These are phyloP conservation scores for Penicillium sp. DNA, from an alignment of 2,329 filamentous ascomycete genomes.

Conservation along the genomic window DNA sequence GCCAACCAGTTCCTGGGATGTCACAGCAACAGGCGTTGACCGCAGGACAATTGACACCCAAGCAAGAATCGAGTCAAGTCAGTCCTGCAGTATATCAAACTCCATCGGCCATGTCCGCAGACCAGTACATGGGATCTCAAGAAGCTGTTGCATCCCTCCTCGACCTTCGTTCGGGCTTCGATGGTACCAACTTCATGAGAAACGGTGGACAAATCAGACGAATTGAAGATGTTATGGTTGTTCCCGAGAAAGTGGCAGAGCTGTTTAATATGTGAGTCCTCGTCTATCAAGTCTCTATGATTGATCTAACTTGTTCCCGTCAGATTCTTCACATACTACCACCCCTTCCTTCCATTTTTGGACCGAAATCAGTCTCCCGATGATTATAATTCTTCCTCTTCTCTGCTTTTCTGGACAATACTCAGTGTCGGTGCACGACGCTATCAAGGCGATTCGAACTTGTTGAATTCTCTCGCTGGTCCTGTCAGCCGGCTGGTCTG, in stretches of 20 bases:
- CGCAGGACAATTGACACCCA: conserved; percentile 33
- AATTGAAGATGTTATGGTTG: conserved; percentile 52
- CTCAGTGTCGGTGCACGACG: conserved; percentile 62
- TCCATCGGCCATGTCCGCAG: conserved; percentile 38
- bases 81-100: conserved; percentile 38
- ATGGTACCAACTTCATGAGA: conserved; percentile 45
- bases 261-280: conserved; percentile 46
- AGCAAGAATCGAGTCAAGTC: conserved; percentile 40
- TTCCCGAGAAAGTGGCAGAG: conserved; percentile 45
- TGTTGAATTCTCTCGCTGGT: conserved; percentile 54
- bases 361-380: conserved; percentile 56
- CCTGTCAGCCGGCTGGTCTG: conserved; percentile 61
- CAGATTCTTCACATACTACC: conserved; percentile 64
- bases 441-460: conserved; percentile 54
- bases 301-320: conserved; percentile 30
- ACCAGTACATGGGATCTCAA: conserved; percentile 49
- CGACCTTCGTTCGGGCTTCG: conserved; percentile 50
- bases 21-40: conserved; percentile 26
- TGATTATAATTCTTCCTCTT: conserved; percentile 58
- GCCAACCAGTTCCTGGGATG: conserved; percentile 24
- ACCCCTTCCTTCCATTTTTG: conserved; percentile 64
- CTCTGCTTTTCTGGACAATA: conserved; percentile 69
- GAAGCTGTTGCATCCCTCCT: conserved; percentile 53
- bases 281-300: background rate
- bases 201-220: conserved; percentile 54